Evolutionary conservation across 176 grass and related monocot species (phyloP).

Genomic region (Miscanthus lutarioriparius): DNA sequence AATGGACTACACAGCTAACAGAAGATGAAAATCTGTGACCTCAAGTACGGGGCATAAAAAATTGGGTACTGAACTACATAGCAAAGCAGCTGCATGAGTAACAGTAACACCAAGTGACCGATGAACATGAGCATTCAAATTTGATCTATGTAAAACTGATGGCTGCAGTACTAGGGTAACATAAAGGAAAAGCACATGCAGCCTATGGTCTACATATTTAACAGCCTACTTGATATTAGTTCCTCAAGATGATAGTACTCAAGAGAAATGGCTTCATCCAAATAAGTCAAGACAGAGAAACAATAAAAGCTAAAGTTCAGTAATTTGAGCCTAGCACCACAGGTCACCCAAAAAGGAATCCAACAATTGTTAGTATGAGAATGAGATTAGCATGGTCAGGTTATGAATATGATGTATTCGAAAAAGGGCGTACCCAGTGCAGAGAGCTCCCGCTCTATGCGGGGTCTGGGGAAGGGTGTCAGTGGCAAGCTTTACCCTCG

Average conservation of each 20-base stretch:
- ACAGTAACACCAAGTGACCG: no score
- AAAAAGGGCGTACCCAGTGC: no score
- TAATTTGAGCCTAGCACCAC: background rate
- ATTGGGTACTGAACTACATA: no score
- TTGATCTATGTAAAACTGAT: no score
- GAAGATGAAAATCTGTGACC: background rate
- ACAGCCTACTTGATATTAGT: conserved; percentile 4
- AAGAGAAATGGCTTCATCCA: background rate
- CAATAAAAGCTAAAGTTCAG: background rate
- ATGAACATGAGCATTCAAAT: no score
- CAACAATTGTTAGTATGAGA: background rate
- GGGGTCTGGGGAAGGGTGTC: no score
- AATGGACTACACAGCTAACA: background rate
- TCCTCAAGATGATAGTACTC: background rate
- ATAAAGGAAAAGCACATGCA: background rate
- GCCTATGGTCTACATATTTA: background rate
- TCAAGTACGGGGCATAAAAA: no score
- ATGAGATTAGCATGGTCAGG: background rate
- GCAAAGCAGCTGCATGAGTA: no score
- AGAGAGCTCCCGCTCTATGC: no score
- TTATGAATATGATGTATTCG: no score
- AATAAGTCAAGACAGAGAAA: background rate
- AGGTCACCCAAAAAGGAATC: background rate
- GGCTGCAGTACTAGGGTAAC: background rate
- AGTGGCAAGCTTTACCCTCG: no score